phyloP scores from a whole-genome alignment of 441 rosid species.

The Adansonia rubrostipa region DNA sequence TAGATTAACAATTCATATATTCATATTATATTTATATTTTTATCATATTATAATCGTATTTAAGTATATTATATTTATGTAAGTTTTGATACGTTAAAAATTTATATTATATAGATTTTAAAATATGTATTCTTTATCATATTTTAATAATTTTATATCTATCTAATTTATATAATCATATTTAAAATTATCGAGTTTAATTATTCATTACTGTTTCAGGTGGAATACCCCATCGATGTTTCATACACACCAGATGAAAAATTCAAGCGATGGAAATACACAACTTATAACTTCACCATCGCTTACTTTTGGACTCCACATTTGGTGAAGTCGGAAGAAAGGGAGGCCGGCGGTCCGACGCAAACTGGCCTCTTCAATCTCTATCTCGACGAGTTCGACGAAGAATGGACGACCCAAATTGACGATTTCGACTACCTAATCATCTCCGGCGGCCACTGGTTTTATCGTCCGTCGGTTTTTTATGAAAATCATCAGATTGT shows the following conservation, averaged over 20 bases:
- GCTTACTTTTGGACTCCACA: conserved; percentile 56
- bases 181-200: no score
- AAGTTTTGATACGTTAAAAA: no score
- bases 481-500: conserved; percentile 40
- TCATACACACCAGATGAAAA: conserved; percentile 50
- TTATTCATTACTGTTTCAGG: conserved; percentile 38
- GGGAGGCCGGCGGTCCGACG: conserved; percentile 41
- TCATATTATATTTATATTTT: no score
- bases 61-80: no score
- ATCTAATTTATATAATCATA: no score
- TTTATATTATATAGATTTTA: no score
- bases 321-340: conserved; percentile 45
- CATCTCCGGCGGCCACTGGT: conserved; percentile 63
- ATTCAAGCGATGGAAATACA: conserved; percentile 60
- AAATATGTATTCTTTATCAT: no score
- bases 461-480: conserved; percentile 50
- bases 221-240: conserved; percentile 57
- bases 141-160: no score
- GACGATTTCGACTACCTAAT: conserved; percentile 51
- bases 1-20: no score
- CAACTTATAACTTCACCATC: conserved; percentile 50
- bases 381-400: conserved; percentile 52
- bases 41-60: no score
- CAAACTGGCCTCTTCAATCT: conserved; percentile 55
- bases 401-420: conserved; percentile 50